Percentiles rank a stretch among this genome's conserved stretches.
These are phyloP conservation scores for Spinellus fusiger DNA, from an alignment of 192 early-diverging fungal genomes.

Conservation along the genomic window DNA sequence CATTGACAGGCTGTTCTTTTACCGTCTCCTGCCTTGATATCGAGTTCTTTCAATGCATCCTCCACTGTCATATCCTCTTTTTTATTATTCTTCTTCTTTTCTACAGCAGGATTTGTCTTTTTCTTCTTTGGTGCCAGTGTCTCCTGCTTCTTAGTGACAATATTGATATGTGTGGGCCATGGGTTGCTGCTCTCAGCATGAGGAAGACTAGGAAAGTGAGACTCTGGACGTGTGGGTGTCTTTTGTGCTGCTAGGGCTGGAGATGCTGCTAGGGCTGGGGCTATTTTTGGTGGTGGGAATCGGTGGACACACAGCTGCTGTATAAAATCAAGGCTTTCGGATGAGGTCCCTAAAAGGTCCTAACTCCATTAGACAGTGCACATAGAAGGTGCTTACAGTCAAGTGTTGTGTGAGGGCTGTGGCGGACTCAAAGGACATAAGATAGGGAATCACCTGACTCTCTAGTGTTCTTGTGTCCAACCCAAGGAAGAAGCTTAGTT, in stretches of 20 bases:
- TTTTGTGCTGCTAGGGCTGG: too few relatives aligned
- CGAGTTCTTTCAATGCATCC: constrained; percentile 44
- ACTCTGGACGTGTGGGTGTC: too few relatives aligned
- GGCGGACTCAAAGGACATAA: constrained; percentile 21
- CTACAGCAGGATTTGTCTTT: not conserved
- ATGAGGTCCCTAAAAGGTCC: not conserved
- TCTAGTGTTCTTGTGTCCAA: constrained; percentile 32
- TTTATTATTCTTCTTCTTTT: constrained; percentile 37
- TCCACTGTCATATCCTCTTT: constrained; percentile 38
- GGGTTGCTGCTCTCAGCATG: too few relatives aligned
- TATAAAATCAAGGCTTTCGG: constrained; percentile 24
- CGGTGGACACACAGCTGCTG: not conserved
- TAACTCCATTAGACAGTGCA: not conserved
- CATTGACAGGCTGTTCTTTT: constrained; percentile 45
- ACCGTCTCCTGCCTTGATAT: constrained; percentile 29
- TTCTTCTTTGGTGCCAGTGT: not conserved
- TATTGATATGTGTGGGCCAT: not conserved
- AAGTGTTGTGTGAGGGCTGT: constrained; percentile 24
- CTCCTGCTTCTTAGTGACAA: not conserved
- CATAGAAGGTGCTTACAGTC: constrained; percentile 4
- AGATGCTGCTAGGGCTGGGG: too few relatives aligned
- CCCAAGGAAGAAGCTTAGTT: constrained; percentile 30
- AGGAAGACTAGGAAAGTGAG: too few relatives aligned
- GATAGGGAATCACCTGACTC: constrained; percentile 31
- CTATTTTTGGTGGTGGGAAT: too few relatives aligned